A percentile compares a stretch with the other conserved stretches of the same genome.
These are phyloP conservation scores for Urochloa ruziziensis DNA, from an alignment of 176 grass and related monocot genomes.

Conservation along the genomic window DNA sequence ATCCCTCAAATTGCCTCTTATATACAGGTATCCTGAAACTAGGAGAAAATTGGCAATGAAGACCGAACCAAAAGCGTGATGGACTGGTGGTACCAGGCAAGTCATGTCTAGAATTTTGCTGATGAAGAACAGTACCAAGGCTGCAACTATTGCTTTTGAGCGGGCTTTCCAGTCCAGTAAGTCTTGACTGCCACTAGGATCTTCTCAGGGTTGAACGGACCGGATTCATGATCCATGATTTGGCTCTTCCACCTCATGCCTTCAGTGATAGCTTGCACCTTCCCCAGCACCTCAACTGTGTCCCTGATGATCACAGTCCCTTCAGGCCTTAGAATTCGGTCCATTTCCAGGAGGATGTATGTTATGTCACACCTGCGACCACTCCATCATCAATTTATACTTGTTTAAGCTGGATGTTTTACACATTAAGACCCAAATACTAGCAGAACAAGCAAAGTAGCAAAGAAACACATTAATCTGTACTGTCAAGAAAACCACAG, in stretches of 20 bases:
- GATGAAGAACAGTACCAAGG: background rate
- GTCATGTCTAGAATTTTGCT: background rate
- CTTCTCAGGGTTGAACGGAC: slow-evolving; percentile 70
- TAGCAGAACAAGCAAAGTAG: background rate
- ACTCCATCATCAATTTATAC: background rate
- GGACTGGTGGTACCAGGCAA: background rate
- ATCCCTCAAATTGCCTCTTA: background rate
- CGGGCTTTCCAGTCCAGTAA: slow-evolving; percentile 62
- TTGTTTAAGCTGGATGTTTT: background rate
- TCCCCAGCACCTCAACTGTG: slow-evolving; percentile 49
- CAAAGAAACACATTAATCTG: background rate
- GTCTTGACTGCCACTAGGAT: slow-evolving; percentile 77
- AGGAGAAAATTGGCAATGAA: background rate
- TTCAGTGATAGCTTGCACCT: slow-evolving; percentile 44
- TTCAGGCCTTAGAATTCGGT: slow-evolving; percentile 75
- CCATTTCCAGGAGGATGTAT: slow-evolving; percentile 72
- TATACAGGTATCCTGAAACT: slow-evolving; percentile 22
- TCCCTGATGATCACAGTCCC: slow-evolving; percentile 73
- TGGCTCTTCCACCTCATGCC: slow-evolving; percentile 80
- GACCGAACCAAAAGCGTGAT: background rate
- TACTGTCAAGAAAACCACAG: background rate
- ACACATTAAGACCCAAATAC: background rate
- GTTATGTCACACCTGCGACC: slow-evolving; percentile 63
- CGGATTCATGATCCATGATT: slow-evolving; percentile 79
- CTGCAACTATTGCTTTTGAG: slow-evolving; percentile 31